Percentiles rank a stretch among this genome's conserved stretches.
Conservation (phyloP, 345 rosid genomes). For the Eucalyptus decipiens region DNA sequence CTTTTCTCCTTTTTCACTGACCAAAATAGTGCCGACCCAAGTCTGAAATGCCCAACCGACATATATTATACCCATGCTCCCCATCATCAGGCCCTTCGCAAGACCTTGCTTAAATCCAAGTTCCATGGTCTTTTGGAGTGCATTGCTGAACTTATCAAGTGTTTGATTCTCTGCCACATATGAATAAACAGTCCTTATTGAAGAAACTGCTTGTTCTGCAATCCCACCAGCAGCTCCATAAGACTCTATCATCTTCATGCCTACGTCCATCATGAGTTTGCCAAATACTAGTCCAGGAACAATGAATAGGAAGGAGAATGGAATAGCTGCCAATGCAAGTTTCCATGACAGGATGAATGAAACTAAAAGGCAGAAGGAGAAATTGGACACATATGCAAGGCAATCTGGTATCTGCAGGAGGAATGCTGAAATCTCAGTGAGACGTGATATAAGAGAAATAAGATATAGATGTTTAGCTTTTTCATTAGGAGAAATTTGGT, state of each 20-base stretch:
- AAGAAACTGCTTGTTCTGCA: constrained; percentile 62
- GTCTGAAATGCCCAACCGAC: constrained; percentile 62
- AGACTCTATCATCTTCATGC: constrained; percentile 46
- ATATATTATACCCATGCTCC: constrained; percentile 60
- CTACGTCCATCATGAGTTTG: constrained; percentile 49
- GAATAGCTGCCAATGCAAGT: constrained; percentile 45
- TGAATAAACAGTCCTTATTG: constrained; percentile 49
- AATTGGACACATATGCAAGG: constrained; percentile 33
- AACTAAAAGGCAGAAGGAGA: constrained; percentile 38
- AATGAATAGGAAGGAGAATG: constrained; percentile 40
- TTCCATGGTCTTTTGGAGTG: constrained; percentile 34
- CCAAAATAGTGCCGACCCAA: constrained; percentile 51
- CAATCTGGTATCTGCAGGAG: constrained; percentile 46
- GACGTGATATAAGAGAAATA: background rate
- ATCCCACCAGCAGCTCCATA: constrained; percentile 57
- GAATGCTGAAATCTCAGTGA: background rate
- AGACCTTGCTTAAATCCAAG: constrained; percentile 48
- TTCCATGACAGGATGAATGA: constrained; percentile 49
- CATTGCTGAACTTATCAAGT: constrained; percentile 22
- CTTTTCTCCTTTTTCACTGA: constrained; percentile 38
- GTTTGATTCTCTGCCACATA: constrained; percentile 49
- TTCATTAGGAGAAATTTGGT: background rate
- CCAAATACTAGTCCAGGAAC: constrained; percentile 49
- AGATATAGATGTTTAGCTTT: background rate
- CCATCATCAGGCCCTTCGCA: constrained; percentile 61